Evolutionary conservation across 164 flowering plant species (phyloP), one percentile per base, ranked within the genome.

Genomic region (Pachysandra terminalis): DNA sequence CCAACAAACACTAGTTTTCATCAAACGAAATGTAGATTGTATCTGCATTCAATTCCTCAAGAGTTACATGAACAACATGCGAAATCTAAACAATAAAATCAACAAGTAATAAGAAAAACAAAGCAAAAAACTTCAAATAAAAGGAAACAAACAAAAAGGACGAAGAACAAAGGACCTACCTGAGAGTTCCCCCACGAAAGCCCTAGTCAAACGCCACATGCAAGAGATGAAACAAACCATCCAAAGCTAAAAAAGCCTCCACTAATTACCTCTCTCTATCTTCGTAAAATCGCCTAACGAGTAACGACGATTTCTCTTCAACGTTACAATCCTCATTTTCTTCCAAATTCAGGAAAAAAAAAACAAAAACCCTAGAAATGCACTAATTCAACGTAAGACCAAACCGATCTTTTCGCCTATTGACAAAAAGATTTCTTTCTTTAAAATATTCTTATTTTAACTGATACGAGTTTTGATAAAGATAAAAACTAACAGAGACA

Each of bases 91-190:
- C n/a, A n/a, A n/a, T n/a, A n/a, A n/a, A n/a, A n/a, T n/a, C n/a
- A n/a, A n/a, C n/a, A 23, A 65, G 12, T 25, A 12, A 25, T 35
- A n/a, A 57, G 17, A 40, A 51, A 56, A 49, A 21, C 19, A 37
- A 19, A 15, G 22, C 25, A 17, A 26, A 57, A 10, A 40, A 5
- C 7, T 40, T 40, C 26, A 49, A n/a, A n/a, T n/a, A n/a, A n/a
- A n/a, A n/a, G n/a, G n/a, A n/a, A n/a, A n/a, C n/a, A n/a, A n/a
- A n/a, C n/a, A n/a, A n/a, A n/a, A n/a, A n/a, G n/a, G n/a, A n/a
- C n/a, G n/a, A n/a, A n/a, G n/a, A n/a, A n/a, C 15, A 77, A 61
- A 52, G 40, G 32, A 69, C 59, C 21, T 51, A 73, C 74, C 69
- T 64, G 27, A 63, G 14, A 26, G 24, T 17, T 19, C 53, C 56